These are phyloP conservation scores for Penicillium silybi DNA, from an alignment of 495 filamentous ascomycete species.

Conservation along the genomic window DNA sequence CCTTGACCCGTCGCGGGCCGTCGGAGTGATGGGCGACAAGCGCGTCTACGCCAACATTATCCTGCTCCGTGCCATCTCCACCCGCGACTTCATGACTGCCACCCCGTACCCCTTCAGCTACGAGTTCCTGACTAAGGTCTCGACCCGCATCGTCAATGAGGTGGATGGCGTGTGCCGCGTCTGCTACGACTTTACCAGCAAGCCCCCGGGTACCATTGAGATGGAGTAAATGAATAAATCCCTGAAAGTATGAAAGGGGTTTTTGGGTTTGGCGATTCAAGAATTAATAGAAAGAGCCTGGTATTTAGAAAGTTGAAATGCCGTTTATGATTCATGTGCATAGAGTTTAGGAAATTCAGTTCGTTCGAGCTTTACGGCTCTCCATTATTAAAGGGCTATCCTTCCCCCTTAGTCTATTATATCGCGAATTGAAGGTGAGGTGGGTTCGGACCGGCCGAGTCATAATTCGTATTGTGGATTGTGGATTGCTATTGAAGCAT, in stretches of 20 bases:
- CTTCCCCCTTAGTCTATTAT: not conserved
- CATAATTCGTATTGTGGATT: not conserved
- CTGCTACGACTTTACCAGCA: conserved; percentile 22
- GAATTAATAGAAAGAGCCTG: conserved; percentile 3
- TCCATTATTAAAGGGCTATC: not conserved
- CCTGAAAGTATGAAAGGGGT: not conserved
- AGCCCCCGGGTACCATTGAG: conserved; percentile 29
- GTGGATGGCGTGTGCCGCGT: conserved; percentile 25
- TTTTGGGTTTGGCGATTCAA: not conserved
- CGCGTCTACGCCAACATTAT: conserved; percentile 24
- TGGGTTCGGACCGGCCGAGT: not conserved
- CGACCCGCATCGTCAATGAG: conserved; percentile 18
- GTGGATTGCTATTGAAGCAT: not conserved
- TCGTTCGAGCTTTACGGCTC: not conserved
- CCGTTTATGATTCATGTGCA: conserved; percentile 10
- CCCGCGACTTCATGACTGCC: conserved; percentile 24
- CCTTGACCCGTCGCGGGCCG: conserved; percentile 36
- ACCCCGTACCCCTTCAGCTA: not conserved
- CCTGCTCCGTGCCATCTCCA: conserved; percentile 20
- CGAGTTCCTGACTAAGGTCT: conserved; percentile 10
- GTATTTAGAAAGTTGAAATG: not conserved
- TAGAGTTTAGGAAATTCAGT: not conserved
- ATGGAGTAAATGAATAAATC: conserved; percentile 14
- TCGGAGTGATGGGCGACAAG: conserved; percentile 24
- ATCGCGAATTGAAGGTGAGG: not conserved